Base-by-base conservation (phyloP, 805 yeast species). In the Kuraishia borneana region DNA sequence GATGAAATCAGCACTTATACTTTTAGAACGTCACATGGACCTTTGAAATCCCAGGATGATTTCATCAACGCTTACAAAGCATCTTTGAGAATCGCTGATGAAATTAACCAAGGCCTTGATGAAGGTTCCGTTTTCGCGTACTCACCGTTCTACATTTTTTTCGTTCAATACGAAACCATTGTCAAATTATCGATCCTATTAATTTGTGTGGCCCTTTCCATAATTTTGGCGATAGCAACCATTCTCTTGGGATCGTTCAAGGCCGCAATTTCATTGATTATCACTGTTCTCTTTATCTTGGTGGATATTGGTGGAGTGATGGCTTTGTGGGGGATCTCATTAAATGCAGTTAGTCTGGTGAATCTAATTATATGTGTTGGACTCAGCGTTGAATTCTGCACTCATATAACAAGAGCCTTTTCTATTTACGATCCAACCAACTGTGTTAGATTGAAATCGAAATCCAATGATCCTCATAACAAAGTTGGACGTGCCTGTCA, bases 331-430 rank as follows among this genome's bases (percentile, higher is more conserved):
- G 69, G 66, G 1, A 77, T 89, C 18, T 70, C 89, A 1, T 63
- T 89, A 32, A 89, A 89, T 51, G 97, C 96, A 0, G 84, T 89
- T 3, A 75, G 89, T 39, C 61, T 92, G 40, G 97, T 92, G 14
- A 89, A 89, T 46, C 65, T 89, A 36, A 68, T 92, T 23, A 89
- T 89, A n/a, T 89, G 96, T 52, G 76, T 81, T 3, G 98, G 98
- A 0, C 60, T 89, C 25, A 88, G 92, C 2, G 95, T 92, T 23
- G 98, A 92, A 55, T 92, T 89, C 51, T 85, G 95, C 39, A 72
- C 82, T 22, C 97, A 89, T 54, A 68, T 92, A 36, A 81, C 85
- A 1, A 64, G 92, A 37, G 85, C 92, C 2, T 89, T 76, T 53
- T 69, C 81, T 19, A 60, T 63, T 21, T 56, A 65, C 9, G 65